phyloP scores from a whole-genome alignment of 495 filamentous ascomycete species.

The Pyrenopolyporus hunteri region DNA sequence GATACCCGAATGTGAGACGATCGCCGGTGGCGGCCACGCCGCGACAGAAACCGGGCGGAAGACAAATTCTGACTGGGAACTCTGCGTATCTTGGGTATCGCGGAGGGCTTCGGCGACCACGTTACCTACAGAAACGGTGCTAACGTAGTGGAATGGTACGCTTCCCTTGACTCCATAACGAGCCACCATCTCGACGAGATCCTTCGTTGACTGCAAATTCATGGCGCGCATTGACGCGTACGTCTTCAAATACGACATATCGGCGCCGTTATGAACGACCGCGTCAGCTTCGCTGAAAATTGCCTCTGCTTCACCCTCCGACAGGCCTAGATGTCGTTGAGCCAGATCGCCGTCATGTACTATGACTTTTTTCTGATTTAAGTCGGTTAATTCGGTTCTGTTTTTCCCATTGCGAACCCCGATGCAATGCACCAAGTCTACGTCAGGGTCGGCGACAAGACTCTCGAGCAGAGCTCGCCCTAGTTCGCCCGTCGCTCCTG shows the following conservation, averaged over 20 bases:
- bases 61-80: background rate
- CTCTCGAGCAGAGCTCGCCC: slow-evolving; percentile 22
- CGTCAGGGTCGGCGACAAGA: slow-evolving; percentile 6
- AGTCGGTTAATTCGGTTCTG: no score
- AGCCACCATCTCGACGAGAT: no score
- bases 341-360: slow-evolving; percentile 49
- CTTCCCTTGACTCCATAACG: no score
- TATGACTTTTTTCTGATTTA: slow-evolving; percentile 41
- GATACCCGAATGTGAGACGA: slow-evolving; percentile 25
- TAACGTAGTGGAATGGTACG: slow-evolving; percentile 57
- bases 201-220: no score
- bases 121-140: slow-evolving; percentile 37
- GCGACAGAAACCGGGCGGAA: no score
- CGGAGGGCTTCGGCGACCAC: background rate
- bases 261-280: slow-evolving; percentile 61
- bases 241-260: slow-evolving; percentile 55
- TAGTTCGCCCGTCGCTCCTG: slow-evolving; percentile 45
- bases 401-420: background rate
- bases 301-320: slow-evolving; percentile 17
- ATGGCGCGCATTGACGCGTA: slow-evolving; percentile 59
- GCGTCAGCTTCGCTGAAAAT: slow-evolving; percentile 46
- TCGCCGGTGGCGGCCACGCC: no score
- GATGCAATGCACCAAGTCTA: slow-evolving; percentile 30
- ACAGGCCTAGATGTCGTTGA: slow-evolving; percentile 51
- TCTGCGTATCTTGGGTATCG: no score